phyloP scores from a whole-genome alignment of 768 basidiomycete genomes.

The Leccinum aurantiacum region DNA sequence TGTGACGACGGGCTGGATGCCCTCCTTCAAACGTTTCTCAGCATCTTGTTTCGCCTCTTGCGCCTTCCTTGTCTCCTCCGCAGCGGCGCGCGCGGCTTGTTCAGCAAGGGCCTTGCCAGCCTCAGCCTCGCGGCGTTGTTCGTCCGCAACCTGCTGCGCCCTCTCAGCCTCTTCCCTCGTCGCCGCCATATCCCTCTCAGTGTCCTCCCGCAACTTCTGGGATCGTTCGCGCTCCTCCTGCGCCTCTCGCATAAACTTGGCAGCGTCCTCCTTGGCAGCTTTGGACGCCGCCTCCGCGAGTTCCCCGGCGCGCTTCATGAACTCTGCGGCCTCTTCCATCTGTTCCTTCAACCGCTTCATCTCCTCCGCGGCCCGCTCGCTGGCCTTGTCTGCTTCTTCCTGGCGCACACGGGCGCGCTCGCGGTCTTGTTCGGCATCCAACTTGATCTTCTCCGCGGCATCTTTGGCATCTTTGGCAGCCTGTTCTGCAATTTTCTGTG shows the following conservation, averaged over 20 bases:
- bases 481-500: not conserved
- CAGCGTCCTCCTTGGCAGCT: slow-evolving; percentile 9
- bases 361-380: not conserved
- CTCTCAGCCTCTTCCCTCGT: slow-evolving; percentile 4
- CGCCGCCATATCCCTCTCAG: slow-evolving; percentile 5
- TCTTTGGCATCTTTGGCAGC: not conserved
- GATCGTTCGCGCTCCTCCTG: slow-evolving; percentile 8
- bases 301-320: not conserved
- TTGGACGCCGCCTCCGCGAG: slow-evolving; percentile 6
- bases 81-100: no score
- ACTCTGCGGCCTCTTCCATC: slow-evolving; percentile 7
- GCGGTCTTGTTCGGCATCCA: not conserved
- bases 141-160: no score
- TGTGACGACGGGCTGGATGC: no score
- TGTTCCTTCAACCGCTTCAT: slow-evolving; percentile 1
- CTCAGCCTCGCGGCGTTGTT: no score
- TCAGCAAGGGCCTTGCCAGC: no score
- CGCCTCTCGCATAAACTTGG: slow-evolving; percentile 2
- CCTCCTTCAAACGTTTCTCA: no score
- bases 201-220: slow-evolving; percentile 4
- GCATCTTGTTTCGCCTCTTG: no score
- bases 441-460: not conserved
- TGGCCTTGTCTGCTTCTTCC: not conserved
- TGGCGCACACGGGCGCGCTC: not conserved
- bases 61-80: no score